Evolutionary conservation across 169 alveolate genomes (phyloP).

Genomic region (Plasmodium gaboni): DNA sequence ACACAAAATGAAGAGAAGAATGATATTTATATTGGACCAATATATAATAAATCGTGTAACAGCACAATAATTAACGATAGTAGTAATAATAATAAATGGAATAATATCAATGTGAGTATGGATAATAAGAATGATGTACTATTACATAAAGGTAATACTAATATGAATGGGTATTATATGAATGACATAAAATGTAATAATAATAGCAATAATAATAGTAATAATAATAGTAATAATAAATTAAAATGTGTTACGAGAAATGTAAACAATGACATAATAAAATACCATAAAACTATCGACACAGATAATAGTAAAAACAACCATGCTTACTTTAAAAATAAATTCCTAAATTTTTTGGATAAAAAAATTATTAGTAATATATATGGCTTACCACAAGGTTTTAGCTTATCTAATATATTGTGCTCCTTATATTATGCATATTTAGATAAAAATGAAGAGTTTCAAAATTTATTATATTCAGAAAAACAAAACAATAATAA

Average conservation of each 20-base stretch:
- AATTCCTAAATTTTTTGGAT: constrained; percentile 46
- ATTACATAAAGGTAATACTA: no score
- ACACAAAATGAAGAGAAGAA: no score
- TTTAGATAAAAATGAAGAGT: constrained; percentile 68
- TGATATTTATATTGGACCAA: no score
- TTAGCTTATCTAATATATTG: constrained; percentile 59
- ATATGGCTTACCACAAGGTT: constrained; percentile 74
- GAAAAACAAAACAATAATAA: constrained; percentile 1
- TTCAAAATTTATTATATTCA: constrained; percentile 59
- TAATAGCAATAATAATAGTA: background rate
- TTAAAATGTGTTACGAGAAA: background rate
- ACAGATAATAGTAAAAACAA: constrained; percentile 15
- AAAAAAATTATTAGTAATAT: constrained; percentile 63
- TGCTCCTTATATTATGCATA: constrained; percentile 72
- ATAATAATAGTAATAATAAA: background rate
- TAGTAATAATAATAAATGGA: no score
- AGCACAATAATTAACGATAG: no score
- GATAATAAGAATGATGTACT: no score
- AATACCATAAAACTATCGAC: constrained; percentile 5
- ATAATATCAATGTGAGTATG: no score
- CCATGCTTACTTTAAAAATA: constrained; percentile 15
- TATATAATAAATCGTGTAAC: no score
- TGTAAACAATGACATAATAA: background rate
- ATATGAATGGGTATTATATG: no score
- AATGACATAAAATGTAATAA: background rate